phyloP scores from a whole-genome alignment of 148 eudicot genomes.

The Suaeda aralocaspica region DNA sequence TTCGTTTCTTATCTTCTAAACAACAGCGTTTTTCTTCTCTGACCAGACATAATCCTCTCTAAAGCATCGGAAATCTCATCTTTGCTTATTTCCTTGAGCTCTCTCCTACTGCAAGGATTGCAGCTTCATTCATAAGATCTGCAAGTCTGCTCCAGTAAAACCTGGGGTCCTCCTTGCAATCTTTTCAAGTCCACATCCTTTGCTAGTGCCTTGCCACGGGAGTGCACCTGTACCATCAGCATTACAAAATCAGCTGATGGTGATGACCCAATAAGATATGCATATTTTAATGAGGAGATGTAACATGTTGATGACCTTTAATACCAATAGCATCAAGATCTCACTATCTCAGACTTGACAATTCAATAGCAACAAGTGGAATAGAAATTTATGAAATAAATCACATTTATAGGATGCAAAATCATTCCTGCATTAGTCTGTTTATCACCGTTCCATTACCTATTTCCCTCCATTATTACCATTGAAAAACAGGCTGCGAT shows the following conservation, averaged over 20 bases:
- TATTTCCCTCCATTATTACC: too few species aligned
- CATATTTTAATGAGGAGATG: neutral
- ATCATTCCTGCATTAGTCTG: too few species aligned
- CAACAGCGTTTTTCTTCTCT: conserved; percentile 99
- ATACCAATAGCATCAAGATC: neutral
- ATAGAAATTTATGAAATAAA: too few species aligned
- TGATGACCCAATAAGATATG: neutral
- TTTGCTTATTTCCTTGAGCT: conserved; percentile 97
- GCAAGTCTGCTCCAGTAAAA: conserved; percentile 97
- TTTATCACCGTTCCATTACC: too few species aligned
- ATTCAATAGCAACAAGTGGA: too few species aligned
- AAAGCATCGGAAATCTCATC: conserved; percentile 97
- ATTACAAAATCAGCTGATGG: neutral
- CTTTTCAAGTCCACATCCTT: conserved; percentile 97
- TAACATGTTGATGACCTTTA: neutral
- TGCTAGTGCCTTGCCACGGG: conserved; percentile 95
- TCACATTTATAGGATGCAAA: too few species aligned
- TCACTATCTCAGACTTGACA: too few species aligned
- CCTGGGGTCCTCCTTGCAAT: conserved; percentile 97
- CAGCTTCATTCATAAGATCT: conserved; percentile 98
- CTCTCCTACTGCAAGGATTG: conserved; percentile 96
- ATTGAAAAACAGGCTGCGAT: too few species aligned
- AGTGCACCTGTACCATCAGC: conserved; percentile 62
- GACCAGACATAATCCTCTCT: conserved; percentile 98
- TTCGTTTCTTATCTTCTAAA: conserved; percentile 90